These are phyloP conservation scores for Powellomyces hirtus DNA, from an alignment of 192 early-diverging fungal species.

Conservation along the genomic window DNA sequence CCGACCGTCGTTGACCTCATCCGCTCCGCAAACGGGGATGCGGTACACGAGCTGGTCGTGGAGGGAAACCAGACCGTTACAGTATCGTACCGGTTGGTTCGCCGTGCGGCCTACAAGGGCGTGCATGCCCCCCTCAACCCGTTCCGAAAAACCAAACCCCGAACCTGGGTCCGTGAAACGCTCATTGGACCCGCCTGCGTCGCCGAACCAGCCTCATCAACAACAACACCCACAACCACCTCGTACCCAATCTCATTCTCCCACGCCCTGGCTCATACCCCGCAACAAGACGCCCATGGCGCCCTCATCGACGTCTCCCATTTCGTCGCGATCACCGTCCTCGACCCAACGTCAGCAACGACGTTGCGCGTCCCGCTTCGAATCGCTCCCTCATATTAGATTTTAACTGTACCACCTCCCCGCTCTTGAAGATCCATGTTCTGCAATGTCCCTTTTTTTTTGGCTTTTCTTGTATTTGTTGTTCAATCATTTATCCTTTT, in stretches of 20 bases:
- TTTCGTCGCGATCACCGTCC: no score
- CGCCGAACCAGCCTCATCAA: slow-evolving; percentile 1
- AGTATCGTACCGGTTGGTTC: not conserved
- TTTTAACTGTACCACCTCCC: no score
- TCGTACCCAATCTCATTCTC: no score
- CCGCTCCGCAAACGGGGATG: not conserved
- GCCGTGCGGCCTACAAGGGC: not conserved
- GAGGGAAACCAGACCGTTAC: not conserved
- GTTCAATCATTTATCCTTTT: no score
- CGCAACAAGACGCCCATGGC: not conserved
- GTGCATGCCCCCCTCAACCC: not conserved
- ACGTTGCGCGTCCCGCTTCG: no score
- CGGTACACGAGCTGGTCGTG: not conserved
- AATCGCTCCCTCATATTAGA: no score
- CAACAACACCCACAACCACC: no score
- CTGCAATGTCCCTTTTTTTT: no score
- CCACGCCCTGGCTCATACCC: not conserved
- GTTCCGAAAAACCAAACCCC: not conserved
- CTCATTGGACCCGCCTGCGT: not conserved
- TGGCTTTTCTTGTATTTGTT: no score
- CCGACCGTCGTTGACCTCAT: not conserved
- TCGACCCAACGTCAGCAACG: no score
- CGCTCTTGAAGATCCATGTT: no score
- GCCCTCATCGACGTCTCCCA: slow-evolving; percentile 4
- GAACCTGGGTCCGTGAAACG: not conserved